A percentile compares a stretch with the other conserved stretches of the same genome.
Evolutionary conservation across 78 protist genomes (phyloP).

Genomic region (Polysphondylium violaceum): DNA sequence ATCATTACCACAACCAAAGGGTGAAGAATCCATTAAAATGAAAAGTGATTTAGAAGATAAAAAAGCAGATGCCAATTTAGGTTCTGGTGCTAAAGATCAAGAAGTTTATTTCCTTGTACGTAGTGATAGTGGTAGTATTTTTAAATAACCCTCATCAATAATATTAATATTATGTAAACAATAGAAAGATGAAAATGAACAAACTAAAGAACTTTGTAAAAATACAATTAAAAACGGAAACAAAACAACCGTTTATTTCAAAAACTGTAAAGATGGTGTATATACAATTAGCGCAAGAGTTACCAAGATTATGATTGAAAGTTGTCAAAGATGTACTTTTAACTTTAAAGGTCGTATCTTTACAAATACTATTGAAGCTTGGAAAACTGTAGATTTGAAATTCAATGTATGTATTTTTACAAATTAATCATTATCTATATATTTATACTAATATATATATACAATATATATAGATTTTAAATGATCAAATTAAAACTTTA

Average conservation of each 20-base stretch:
- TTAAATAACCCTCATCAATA: neutral
- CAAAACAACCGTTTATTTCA: conserved; percentile 73
- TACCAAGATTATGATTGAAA: conserved; percentile 68
- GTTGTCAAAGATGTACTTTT: conserved; percentile 67
- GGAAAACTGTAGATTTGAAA: conserved; percentile 73
- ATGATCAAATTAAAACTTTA: conserved; percentile 78
- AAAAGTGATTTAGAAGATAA: conserved; percentile 56
- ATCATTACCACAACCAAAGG: conserved; percentile 80
- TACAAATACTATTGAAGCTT: conserved; percentile 76
- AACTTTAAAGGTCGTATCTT: conserved; percentile 56
- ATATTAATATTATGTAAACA: no score
- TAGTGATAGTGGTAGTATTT: no score
- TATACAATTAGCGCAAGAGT: conserved; percentile 46
- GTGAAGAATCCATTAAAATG: conserved; percentile 59
- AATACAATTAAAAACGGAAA: conserved; percentile 5
- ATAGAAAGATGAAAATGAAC: conserved; percentile 42
- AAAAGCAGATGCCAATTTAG: conserved; percentile 74
- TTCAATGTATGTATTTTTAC: conserved; percentile 27
- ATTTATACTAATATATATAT: neutral
- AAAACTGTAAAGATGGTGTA: conserved; percentile 64
- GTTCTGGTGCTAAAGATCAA: conserved; percentile 82
- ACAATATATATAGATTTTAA: conserved; percentile 7
- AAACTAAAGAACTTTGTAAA: conserved; percentile 47
- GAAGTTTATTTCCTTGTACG: conserved; percentile 50
- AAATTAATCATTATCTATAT: neutral